Percentiles rank a stretch among this genome's conserved stretches.
Evolutionary conservation across 768 basidiomycete genomes (phyloP).

Genomic region (Xerocomus spinulosus): DNA sequence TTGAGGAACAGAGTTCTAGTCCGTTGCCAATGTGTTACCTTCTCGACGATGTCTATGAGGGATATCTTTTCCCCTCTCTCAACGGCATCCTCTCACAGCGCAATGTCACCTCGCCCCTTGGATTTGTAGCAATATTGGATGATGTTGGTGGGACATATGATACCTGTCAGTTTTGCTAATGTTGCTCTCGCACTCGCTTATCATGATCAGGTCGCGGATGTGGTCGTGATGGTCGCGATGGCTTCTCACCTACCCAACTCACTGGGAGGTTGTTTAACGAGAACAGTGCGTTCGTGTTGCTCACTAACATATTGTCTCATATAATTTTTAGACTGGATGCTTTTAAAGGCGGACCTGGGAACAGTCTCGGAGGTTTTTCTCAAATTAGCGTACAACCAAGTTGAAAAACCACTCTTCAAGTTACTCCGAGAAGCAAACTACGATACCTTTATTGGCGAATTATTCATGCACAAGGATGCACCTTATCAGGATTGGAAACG

Average conservation of each 20-base stretch:
- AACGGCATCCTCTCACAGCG: constrained; percentile 4
- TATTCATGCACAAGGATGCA: constrained; percentile 6
- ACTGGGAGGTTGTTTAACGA: constrained; percentile 11
- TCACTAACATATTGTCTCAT: background rate
- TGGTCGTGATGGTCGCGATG: background rate
- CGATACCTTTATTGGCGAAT: constrained; percentile 3
- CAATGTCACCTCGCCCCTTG: background rate
- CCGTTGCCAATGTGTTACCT: constrained; percentile 6
- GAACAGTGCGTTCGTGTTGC: constrained; percentile 1
- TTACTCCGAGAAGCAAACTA: constrained; percentile 2
- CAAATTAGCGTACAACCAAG: background rate
- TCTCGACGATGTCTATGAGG: background rate
- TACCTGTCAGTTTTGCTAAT: constrained; percentile 2
- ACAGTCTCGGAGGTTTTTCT: background rate
- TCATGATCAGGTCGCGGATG: constrained; percentile 6
- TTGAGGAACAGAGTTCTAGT: constrained; percentile 10
- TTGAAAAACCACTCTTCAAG: constrained; percentile 9
- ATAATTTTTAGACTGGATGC: constrained; percentile 8
- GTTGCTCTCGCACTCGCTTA: background rate
- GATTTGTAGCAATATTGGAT: constrained; percentile 12
- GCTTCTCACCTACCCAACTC: background rate
- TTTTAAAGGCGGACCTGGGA: constrained; percentile 5
- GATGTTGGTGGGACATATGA: constrained; percentile 6
- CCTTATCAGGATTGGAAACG: constrained; percentile 4
- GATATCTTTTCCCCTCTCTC: constrained; percentile 3